These are phyloP conservation scores for Coemansia sp. DNA, from an alignment of 192 early-diverging fungal genomes.

Conservation along the genomic window DNA sequence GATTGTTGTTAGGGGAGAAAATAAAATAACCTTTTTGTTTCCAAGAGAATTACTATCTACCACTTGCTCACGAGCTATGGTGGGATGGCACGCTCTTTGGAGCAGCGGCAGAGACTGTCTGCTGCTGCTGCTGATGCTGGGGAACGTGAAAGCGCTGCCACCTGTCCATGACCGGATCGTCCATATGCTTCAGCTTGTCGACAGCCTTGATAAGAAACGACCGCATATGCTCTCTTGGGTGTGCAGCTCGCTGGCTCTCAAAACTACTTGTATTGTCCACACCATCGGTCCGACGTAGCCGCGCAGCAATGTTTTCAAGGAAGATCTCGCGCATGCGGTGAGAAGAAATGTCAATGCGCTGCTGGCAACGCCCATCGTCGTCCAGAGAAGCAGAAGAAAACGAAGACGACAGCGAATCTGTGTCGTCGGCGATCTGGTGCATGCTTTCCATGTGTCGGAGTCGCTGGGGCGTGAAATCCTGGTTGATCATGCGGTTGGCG, in stretches of 20 bases:
- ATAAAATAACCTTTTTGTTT: too few species aligned
- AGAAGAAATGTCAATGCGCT: slow-evolving; percentile 4
- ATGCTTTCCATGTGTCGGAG: slow-evolving; percentile 26
- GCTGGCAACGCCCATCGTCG: slow-evolving; percentile 2
- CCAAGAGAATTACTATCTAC: too few species aligned
- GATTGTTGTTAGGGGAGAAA: neutral
- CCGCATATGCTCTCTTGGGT: slow-evolving; percentile 44
- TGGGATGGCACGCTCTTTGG: neutral
- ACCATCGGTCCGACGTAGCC: slow-evolving; percentile 16
- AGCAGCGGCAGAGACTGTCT: neutral
- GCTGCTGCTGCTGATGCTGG: neutral
- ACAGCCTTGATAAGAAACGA: slow-evolving; percentile 26
- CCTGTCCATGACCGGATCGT: slow-evolving; percentile 2
- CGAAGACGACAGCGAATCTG: neutral
- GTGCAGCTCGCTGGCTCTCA: slow-evolving; percentile 4
- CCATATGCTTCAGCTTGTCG: slow-evolving; percentile 22
- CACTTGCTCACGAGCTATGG: neutral
- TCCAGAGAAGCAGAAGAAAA: neutral
- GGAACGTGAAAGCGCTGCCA: slow-evolving; percentile 15
- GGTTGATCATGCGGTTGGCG: slow-evolving; percentile 32
- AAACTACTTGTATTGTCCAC: neutral
- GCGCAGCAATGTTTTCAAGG: slow-evolving; percentile 23
- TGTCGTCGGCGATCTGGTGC: slow-evolving; percentile 17
- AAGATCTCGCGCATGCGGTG: slow-evolving; percentile 23
- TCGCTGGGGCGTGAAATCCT: slow-evolving; percentile 32